Conservation (phyloP, 768 basidiomycete species). For the Mycena olivaceomarginata region DNA sequence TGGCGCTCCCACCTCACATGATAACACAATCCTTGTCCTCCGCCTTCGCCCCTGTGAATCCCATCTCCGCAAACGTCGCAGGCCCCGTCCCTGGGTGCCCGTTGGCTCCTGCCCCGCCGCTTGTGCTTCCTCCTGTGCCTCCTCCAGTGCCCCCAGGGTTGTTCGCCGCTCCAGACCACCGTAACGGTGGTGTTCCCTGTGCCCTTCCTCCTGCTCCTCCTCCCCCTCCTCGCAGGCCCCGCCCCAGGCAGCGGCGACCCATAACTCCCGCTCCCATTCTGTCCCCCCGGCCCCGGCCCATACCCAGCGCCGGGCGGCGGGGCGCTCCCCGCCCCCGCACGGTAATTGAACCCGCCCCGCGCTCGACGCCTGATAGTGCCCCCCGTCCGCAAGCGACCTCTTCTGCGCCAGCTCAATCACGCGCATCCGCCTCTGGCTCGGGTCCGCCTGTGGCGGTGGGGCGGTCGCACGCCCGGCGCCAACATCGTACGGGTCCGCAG, state of each 20-base stretch:
- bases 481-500: slow-evolving; percentile 34
- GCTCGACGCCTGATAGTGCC: slow-evolving; percentile 25
- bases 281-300: background rate
- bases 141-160: slow-evolving; percentile 11
- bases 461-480: slow-evolving; percentile 12
- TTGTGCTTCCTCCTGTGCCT: too few species aligned
- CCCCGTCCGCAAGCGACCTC: slow-evolving; percentile 39
- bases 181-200: slow-evolving; percentile 32
- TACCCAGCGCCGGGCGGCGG: slow-evolving; percentile 5
- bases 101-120: too few species aligned
- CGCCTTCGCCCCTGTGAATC: slow-evolving; percentile 85
- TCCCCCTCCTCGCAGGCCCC: slow-evolving; percentile 30
- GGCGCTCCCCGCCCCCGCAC: too few species aligned
- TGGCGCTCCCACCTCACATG: slow-evolving; percentile 73
- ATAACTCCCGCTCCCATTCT: background rate
- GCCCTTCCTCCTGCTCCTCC: slow-evolving; percentile 37
- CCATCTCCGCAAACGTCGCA: slow-evolving; percentile 96
- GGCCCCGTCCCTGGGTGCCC: slow-evolving; percentile 58
- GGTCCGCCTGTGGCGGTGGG: slow-evolving; percentile 28
- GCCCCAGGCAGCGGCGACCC: slow-evolving; percentile 46
- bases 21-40: slow-evolving; percentile 91
- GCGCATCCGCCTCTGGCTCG: slow-evolving; percentile 31
- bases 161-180: slow-evolving; percentile 43
- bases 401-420: slow-evolving; percentile 46
- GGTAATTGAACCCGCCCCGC: slow-evolving; percentile 40